phyloP scores from a whole-genome alignment of 805 yeast species.

The Alloascoidea hylecoeti region DNA sequence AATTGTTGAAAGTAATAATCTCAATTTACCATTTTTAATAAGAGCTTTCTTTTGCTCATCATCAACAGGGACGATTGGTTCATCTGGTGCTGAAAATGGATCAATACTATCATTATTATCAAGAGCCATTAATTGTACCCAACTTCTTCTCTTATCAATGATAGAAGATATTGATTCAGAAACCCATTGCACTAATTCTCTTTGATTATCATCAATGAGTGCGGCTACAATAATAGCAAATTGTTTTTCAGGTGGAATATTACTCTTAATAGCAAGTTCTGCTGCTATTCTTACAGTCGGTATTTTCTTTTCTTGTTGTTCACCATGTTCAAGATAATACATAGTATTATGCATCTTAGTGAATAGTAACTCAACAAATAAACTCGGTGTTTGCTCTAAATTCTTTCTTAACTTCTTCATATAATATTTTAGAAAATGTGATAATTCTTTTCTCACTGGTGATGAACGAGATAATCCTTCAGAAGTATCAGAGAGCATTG shows the following conservation, averaged over 20 bases:
- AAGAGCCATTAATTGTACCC: conserved; percentile 3
- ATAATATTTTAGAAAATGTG: conserved; percentile 49
- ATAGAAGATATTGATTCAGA: conserved; percentile 21
- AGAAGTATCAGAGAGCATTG: conserved; percentile 32
- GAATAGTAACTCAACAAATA: conserved; percentile 53
- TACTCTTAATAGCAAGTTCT: conserved; percentile 15
- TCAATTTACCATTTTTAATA: conserved; percentile 30
- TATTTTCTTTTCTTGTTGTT: conserved; percentile 17
- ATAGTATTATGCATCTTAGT: conserved; percentile 33
- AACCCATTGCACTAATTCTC: conserved; percentile 28
- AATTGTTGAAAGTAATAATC: conserved; percentile 29
- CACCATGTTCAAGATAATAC: conserved; percentile 50
- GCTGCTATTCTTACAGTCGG: conserved; percentile 7
- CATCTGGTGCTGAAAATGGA: conserved; percentile 7
- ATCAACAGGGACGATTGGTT: conserved; percentile 10
- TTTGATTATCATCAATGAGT: conserved; percentile 28
- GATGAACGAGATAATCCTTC: conserved; percentile 30
- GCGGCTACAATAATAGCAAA: conserved; percentile 35
- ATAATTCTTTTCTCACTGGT: conserved; percentile 40
- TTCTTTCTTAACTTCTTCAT: conserved; percentile 41
- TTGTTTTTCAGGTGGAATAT: conserved; percentile 28
- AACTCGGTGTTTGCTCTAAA: conserved; percentile 34
- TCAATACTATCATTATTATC: conserved; percentile 1
- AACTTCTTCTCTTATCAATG: conserved; percentile 13
- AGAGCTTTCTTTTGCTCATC: conserved; percentile 14